A percentile compares a stretch with the other conserved stretches of the same genome.
Evolutionary conservation across 805 yeast genomes (phyloP).

Genomic region (Tanozyma kutaoensis): DNA sequence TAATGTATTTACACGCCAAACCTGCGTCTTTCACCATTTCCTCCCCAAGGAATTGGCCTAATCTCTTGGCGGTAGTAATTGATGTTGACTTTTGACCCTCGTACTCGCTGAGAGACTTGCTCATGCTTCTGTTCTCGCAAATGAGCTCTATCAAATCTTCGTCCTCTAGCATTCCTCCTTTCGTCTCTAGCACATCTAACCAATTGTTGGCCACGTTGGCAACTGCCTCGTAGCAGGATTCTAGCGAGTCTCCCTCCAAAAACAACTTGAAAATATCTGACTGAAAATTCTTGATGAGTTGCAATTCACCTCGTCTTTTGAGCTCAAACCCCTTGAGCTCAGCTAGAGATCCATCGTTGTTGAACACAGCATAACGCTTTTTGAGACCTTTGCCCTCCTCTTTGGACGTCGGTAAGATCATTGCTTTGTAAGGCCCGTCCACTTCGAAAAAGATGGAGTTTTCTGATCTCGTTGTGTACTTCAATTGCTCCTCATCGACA

Average conservation of each 20-base stretch:
- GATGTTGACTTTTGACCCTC: slow-evolving; percentile 88
- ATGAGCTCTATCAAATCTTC: slow-evolving; percentile 88
- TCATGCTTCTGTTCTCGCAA: slow-evolving; percentile 94
- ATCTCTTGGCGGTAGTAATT: slow-evolving; percentile 84
- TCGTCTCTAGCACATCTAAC: slow-evolving; percentile 85
- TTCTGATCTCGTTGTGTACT: slow-evolving; percentile 71
- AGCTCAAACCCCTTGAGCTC: slow-evolving; percentile 95
- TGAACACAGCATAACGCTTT: slow-evolving; percentile 94
- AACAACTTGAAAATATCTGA: slow-evolving; percentile 87
- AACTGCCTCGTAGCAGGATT: slow-evolving; percentile 75
- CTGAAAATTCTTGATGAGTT: slow-evolving; percentile 87
- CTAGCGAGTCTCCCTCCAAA: slow-evolving; percentile 70
- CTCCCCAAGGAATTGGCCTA: slow-evolving; percentile 90
- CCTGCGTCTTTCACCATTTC: slow-evolving; percentile 97
- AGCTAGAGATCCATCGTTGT: slow-evolving; percentile 85
- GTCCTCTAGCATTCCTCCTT: slow-evolving; percentile 79
- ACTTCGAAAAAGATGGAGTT: slow-evolving; percentile 96
- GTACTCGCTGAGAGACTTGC: slow-evolving; percentile 80
- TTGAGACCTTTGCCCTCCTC: slow-evolving; percentile 96
- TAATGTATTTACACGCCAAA: slow-evolving; percentile 86
- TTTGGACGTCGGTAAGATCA: slow-evolving; percentile 92
- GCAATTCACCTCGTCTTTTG: slow-evolving; percentile 93
- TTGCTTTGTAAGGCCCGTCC: slow-evolving; percentile 97
- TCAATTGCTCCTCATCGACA: slow-evolving; percentile 51
- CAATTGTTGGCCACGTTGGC: slow-evolving; percentile 91